Evolutionary conservation across 108 stramenopile genomes (phyloP), one percentile per base, ranked within the genome.

Genomic region (Nitzschia putrida): DNA sequence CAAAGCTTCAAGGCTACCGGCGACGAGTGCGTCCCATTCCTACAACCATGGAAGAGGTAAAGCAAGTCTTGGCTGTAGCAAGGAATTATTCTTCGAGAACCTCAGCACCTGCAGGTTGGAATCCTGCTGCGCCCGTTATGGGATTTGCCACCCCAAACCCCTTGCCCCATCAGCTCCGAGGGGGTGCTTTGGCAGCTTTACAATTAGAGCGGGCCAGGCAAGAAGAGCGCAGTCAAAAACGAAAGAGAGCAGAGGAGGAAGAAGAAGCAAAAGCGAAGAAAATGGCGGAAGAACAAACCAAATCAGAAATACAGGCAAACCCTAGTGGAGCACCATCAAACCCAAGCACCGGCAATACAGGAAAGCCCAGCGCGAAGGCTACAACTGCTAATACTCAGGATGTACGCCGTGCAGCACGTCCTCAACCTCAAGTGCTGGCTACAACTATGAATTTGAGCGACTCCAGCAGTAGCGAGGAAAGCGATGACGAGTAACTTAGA

Each of bases 81-180:
- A 80, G 88, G 3, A 75, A 81, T 41, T 85, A 83, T 67, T 76
- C 90, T 9, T 38, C 80, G 16, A 78, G 88, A 11, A 94, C 93
- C 14, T 84, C 83, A 14, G 93, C 93, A 22, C 93, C 93, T 14
- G 85, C 85, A 20, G 87, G 81, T 52, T 94, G 93, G 93, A 91
- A 91, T 79, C 80, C 93, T 14, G 73, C 76, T 26, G 73, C 87
- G 13, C 93, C 93, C 39, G 86, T 91, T 25, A 65, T 89, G 7
- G 88, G 88, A 53, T 94, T 94, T 72, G 71, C 84, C 43, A 94
- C 88, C 13, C 93, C 93, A 39, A 91, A 87, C 64, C 93, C 93
- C 0, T 55, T 91, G 38, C 93, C 93, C 1, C 88, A 94, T 82
- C 93, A 94, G 56, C 52, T 94, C 25, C 85, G 93, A 13, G 85